Conservation (phyloP, 805 yeast species). For the Metschnikowia baotianmanensis region DNA sequence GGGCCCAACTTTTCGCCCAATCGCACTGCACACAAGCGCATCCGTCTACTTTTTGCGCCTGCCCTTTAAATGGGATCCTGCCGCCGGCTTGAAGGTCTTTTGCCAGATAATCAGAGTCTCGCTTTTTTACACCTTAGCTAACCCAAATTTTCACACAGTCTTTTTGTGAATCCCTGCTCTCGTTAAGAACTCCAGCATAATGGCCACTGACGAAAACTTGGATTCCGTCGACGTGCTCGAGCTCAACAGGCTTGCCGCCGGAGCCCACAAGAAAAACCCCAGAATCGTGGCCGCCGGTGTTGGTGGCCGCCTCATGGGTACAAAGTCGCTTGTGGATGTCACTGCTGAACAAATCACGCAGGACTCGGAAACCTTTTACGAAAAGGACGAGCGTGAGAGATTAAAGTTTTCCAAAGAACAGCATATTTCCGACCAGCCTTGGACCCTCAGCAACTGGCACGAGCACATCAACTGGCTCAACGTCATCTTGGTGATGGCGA, state of each 20-base stretch:
- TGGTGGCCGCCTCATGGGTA: slow-evolving; percentile 79
- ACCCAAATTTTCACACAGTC: neutral
- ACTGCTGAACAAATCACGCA: slow-evolving; percentile 61
- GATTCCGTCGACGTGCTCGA: slow-evolving; percentile 56
- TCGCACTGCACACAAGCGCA: neutral
- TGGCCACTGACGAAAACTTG: slow-evolving; percentile 18
- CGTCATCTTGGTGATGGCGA: slow-evolving; percentile 55
- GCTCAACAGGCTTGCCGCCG: slow-evolving; percentile 80
- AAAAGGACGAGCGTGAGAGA: slow-evolving; percentile 38
- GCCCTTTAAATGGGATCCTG: neutral
- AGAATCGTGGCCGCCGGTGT: slow-evolving; percentile 77
- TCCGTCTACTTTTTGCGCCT: neutral
- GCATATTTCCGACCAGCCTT: slow-evolving; percentile 77
- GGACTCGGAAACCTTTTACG: slow-evolving; percentile 42
- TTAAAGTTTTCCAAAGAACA: slow-evolving; percentile 37
- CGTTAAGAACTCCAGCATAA: slow-evolving; percentile 1
- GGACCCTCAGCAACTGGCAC: slow-evolving; percentile 72
- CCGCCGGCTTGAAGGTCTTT: neutral
- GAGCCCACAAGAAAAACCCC: slow-evolving; percentile 65
- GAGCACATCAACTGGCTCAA: slow-evolving; percentile 79
- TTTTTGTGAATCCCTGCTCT: neutral
- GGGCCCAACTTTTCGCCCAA: neutral
- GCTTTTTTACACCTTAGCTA: neutral
- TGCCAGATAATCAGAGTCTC: neutral
- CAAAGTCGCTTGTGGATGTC: slow-evolving; percentile 65